Percentiles rank a stretch among this genome's conserved stretches.
phyloP scores from a whole-genome alignment of 352 stramenopile species.

The Peronospora destructor region DNA sequence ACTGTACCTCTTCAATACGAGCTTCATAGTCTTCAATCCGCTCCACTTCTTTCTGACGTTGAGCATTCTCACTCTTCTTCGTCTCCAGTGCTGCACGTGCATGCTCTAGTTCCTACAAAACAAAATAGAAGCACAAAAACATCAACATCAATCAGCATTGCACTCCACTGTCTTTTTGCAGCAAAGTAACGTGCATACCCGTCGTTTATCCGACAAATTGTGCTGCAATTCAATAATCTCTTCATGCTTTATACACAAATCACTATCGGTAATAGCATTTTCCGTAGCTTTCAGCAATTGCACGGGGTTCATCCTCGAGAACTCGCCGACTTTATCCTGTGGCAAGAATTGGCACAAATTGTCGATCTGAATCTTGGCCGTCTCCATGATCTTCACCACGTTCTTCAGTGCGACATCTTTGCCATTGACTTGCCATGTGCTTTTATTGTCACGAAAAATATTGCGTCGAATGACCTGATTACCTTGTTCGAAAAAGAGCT shows the following conservation, averaged over 20 bases:
- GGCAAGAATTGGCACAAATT: conserved; percentile 99
- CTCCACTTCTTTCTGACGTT: conserved; percentile 81
- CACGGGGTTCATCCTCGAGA: conserved; percentile 79
- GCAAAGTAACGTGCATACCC: conserved; percentile 17
- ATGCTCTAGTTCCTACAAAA: conserved; percentile 52
- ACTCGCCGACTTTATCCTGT: conserved; percentile 93
- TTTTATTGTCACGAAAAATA: conserved; percentile 89
- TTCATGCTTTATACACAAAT: conserved; percentile 66
- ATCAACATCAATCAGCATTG: conserved; percentile 1
- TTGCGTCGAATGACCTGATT: conserved; percentile 85
- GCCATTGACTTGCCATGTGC: conserved; percentile 73
- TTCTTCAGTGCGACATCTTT: conserved; percentile 63
- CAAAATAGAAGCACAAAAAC: background rate
- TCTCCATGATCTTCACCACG: conserved; percentile 70
- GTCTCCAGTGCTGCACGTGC: conserved; percentile 56
- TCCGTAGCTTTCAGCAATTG: conserved; percentile 79
- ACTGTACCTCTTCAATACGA: conserved; percentile 60
- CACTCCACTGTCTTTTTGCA: background rate
- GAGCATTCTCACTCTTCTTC: conserved; percentile 77
- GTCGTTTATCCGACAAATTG: conserved; percentile 63
- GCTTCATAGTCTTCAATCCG: conserved; percentile 77
- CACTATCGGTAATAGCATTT: conserved; percentile 61
- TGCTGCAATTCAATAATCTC: conserved; percentile 72
- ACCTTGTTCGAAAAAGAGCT: conserved; percentile 82
- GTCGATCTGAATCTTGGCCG: conserved; percentile 93